Conservation (phyloP, 164 flowering plant species). For the Umbellularia californica region DNA sequence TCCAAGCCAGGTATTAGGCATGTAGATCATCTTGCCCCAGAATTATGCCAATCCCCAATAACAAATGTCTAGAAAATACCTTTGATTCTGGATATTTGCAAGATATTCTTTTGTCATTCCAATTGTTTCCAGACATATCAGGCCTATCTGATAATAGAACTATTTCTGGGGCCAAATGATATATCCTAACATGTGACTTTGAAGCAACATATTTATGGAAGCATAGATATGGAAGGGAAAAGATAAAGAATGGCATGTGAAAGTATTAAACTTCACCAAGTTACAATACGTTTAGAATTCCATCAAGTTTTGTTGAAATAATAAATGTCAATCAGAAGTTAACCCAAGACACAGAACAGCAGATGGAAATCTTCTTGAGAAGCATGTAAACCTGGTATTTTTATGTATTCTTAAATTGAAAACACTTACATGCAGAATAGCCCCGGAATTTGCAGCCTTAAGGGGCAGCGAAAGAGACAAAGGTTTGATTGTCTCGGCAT, state of each 20-base stretch:
- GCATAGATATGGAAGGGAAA: neutral
- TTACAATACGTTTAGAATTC: neutral
- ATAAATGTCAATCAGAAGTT: neutral
- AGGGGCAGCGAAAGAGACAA: slow-evolving; percentile 56
- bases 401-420: neutral
- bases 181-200: neutral
- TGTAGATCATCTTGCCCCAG: neutral
- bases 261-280: neutral
- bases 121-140: neutral
- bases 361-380: neutral
- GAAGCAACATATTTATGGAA: neutral
- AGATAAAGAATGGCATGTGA: neutral
- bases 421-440: slow-evolving; percentile 67
- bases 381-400: neutral
- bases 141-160: neutral
- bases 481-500: slow-evolving; percentile 56
- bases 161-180: neutral
- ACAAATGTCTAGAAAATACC: neutral
- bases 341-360: neutral
- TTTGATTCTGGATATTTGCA: neutral
- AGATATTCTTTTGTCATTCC: neutral
- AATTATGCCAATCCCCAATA: neutral
- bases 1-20: neutral
- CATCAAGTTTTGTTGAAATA: neutral
- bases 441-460: slow-evolving; percentile 46